These are phyloP conservation scores for Claviceps monticola DNA, from an alignment of 2,329 filamentous ascomycete species.

Conservation along the genomic window DNA sequence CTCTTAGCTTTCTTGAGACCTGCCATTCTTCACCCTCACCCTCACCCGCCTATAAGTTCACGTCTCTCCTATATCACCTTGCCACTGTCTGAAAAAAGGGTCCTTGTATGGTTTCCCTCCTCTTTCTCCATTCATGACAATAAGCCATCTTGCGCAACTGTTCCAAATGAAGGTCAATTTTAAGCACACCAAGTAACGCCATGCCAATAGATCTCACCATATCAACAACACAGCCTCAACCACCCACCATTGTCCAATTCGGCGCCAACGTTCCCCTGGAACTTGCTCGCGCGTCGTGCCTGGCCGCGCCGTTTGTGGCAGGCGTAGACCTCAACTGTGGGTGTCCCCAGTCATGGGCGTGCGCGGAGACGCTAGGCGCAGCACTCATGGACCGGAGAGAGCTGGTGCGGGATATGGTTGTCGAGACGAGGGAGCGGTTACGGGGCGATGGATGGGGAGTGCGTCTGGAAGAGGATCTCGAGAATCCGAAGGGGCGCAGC, in stretches of 20 bases:
- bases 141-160: no score
- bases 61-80: no score
- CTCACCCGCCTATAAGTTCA: no score
- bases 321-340: constrained; percentile 62
- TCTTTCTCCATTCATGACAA: no score
- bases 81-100: no score
- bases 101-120: no score
- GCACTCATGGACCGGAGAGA: constrained; percentile 53
- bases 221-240: constrained; percentile 35
- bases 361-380: constrained; percentile 52
- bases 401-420: constrained; percentile 52
- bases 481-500: constrained; percentile 34
- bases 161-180: no score
- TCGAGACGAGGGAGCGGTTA: constrained; percentile 39
- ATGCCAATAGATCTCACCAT: constrained; percentile 41
- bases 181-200: no score
- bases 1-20: no score
- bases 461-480: constrained; percentile 26
- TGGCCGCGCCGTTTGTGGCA: constrained; percentile 46
- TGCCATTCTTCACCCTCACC: no score
- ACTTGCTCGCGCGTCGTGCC: constrained; percentile 45
- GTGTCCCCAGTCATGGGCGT: constrained; percentile 61
- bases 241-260: constrained; percentile 54
- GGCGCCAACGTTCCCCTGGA: constrained; percentile 48
- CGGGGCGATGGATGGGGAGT: constrained; percentile 39